A percentile compares a stretch with the other conserved stretches of the same genome.
phyloP scores from a whole-genome alignment of 495 filamentous ascomycete species.

The Chaetomium cochliodes region DNA sequence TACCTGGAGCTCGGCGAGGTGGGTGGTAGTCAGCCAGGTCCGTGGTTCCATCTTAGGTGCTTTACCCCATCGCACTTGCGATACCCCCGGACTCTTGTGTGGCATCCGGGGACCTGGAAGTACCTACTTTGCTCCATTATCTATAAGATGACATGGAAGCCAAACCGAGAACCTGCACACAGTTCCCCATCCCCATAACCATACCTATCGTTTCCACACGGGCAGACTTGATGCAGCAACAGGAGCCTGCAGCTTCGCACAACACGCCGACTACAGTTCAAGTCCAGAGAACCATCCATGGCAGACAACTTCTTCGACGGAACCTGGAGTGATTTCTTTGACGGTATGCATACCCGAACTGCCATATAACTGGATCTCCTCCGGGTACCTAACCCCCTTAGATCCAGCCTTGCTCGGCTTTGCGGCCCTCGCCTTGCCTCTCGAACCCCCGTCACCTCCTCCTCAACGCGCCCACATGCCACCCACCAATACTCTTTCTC shows the following conservation, averaged over 20 bases:
- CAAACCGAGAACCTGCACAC: not conserved
- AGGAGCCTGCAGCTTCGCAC: not conserved
- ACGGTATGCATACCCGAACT: slow-evolving; percentile 14
- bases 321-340: slow-evolving; percentile 17
- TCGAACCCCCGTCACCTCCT: not conserved
- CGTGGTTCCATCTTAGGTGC: not conserved
- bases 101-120: not conserved
- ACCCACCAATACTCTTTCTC: not conserved
- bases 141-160: not conserved
- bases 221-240: not conserved
- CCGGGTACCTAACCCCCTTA: not conserved
- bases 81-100: slow-evolving; percentile 10
- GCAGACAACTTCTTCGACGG: slow-evolving; percentile 22
- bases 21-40: not conserved
- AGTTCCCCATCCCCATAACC: not conserved
- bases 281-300: slow-evolving; percentile 7
- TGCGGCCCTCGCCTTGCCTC: slow-evolving; percentile 4
- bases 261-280: not conserved
- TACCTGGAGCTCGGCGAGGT: not conserved
- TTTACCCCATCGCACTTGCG: slow-evolving; percentile 13
- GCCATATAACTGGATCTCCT: not conserved
- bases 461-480: not conserved
- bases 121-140: not conserved
- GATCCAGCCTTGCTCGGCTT: slow-evolving; percentile 2
- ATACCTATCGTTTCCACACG: not conserved